These are phyloP conservation scores for Neohortaea acidophila DNA, from an alignment of 495 filamentous ascomycete species.

Conservation along the genomic window DNA sequence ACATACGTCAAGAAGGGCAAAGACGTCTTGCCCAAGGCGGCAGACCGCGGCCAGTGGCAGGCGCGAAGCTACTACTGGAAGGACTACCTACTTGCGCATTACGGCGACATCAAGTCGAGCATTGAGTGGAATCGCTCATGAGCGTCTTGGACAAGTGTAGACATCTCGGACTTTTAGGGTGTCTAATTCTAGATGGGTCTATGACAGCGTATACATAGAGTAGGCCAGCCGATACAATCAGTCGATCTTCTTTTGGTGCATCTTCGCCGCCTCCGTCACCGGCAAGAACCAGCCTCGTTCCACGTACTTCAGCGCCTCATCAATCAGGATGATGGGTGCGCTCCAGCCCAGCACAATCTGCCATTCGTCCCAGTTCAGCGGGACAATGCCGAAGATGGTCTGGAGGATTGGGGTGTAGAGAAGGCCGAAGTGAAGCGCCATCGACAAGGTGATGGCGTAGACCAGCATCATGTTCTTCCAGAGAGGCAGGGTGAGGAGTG, in stretches of 20 bases:
- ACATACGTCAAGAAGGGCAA: conserved; percentile 36
- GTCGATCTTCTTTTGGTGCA: conserved; percentile 10
- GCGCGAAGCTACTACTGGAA: conserved; percentile 38
- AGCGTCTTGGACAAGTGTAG: conserved; percentile 2
- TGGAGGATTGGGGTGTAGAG: conserved; percentile 88
- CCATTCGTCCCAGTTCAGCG: conserved; percentile 83
- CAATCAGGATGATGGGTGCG: conserved; percentile 84
- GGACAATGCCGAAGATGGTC: conserved; percentile 76
- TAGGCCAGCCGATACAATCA: conserved; percentile 1
- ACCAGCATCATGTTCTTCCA: conserved; percentile 97
- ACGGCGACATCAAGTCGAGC: conserved; percentile 33
- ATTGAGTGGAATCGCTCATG: conserved; percentile 24
- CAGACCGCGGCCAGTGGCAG: conserved; percentile 38
- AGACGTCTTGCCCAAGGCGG: conserved; percentile 31
- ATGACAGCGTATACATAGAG: too few species aligned
- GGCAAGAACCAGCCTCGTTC: conserved; percentile 47
- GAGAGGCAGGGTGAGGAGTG: conserved; percentile 77
- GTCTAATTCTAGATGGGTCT: not conserved
- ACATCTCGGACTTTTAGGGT: too few species aligned
- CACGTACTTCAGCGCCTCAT: conserved; percentile 70
- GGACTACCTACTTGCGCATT: conserved; percentile 36
- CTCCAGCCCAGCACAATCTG: conserved; percentile 80
- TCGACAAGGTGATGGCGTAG: conserved; percentile 86
- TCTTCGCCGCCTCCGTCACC: conserved; percentile 7
- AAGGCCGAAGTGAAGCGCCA: conserved; percentile 87